Base-by-base conservation (phyloP, 768 basidiomycete genomes). In the Mycena crocata region DNA sequence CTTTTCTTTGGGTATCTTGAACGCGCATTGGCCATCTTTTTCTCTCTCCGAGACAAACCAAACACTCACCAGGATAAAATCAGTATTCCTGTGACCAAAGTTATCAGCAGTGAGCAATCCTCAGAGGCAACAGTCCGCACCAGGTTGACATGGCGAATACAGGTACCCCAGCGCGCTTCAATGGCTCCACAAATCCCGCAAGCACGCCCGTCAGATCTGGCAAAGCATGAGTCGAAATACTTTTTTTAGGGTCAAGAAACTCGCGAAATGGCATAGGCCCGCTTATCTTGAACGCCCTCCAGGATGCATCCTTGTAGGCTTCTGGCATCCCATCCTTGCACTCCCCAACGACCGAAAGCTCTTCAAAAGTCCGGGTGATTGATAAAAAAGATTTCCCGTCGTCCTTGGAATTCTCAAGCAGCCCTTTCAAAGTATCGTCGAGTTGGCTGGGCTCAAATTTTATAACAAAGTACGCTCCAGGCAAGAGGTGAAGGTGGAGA, bases 231-330 rank as follows among this genome's bases (percentile, higher is more conserved):
- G 45, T 60, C 39, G 31, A 31, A 57, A 24, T 32, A 32, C 21
- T 40, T 50, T 42, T 19, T n/a, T 56, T 44, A 13, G 15, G 37
- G 28, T 5, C 13, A 19, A 23, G 31, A 31, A n/a, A 72, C 81
- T 62, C 52, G 88, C 89, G 82, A 67, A 90, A 90, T 67, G 89
- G 87, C 88, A 91, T 88, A 3, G 89, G 89, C 4, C 90, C 90
- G 37, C 79, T 81, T 42, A 92, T 87, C 75, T 87, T 87, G 65
- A 91, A 86, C 71, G 86, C 86, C 70, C 76, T 81, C 89, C 89
- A 90, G 1, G 79, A 78, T 26, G 82, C 81, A 32, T 83, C 78
- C 58, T 75, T 73, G 60, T 78, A 79, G 21, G 55, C 71, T 21
- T 80, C 73, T 23, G 80, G 79, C 75, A 83, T 79, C 57, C 66